These are phyloP conservation scores for Septoria linicola DNA, from an alignment of 2,329 filamentous ascomycete genomes.

Conservation along the genomic window DNA sequence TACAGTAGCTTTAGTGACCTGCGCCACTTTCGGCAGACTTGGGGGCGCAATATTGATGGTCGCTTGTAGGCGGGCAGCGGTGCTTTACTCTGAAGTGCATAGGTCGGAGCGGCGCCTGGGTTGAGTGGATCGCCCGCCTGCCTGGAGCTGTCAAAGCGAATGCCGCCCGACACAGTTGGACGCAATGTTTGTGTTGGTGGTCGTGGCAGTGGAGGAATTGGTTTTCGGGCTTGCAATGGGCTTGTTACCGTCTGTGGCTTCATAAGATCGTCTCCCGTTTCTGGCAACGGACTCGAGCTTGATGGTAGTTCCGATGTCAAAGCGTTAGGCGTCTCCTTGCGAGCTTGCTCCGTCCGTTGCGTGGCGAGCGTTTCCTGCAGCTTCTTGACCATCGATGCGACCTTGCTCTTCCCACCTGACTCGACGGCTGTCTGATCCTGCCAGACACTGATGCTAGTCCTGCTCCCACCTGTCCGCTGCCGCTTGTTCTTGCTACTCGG, in stretches of 20 bases:
- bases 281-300: slow-evolving; percentile 50
- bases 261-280: slow-evolving; percentile 26
- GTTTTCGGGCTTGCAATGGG: slow-evolving; percentile 25
- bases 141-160: slow-evolving; percentile 16
- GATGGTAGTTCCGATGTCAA: slow-evolving; percentile 39
- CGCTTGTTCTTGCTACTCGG: slow-evolving; percentile 44
- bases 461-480: slow-evolving; percentile 37
- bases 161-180: slow-evolving; percentile 22
- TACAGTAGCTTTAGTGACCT: slow-evolving; percentile 10
- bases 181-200: slow-evolving; percentile 16
- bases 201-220: slow-evolving; percentile 15
- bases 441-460: slow-evolving; percentile 38
- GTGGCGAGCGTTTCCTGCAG: slow-evolving; percentile 48
- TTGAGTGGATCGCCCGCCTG: slow-evolving; percentile 25
- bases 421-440: slow-evolving; percentile 38
- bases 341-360: slow-evolving; percentile 31
- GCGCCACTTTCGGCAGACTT: slow-evolving; percentile 23
- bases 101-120: slow-evolving; percentile 25
- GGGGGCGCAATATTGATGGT: slow-evolving; percentile 31
- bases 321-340: slow-evolving; percentile 13
- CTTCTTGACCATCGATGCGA: slow-evolving; percentile 43
- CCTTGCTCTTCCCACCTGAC: slow-evolving; percentile 33
- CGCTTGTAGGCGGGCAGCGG: slow-evolving; percentile 37
- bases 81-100: slow-evolving; percentile 36
- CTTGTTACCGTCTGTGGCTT: slow-evolving; percentile 16